These are phyloP conservation scores for Penicillium sp. DNA, from an alignment of 2,329 filamentous ascomycete genomes.

Conservation along the genomic window DNA sequence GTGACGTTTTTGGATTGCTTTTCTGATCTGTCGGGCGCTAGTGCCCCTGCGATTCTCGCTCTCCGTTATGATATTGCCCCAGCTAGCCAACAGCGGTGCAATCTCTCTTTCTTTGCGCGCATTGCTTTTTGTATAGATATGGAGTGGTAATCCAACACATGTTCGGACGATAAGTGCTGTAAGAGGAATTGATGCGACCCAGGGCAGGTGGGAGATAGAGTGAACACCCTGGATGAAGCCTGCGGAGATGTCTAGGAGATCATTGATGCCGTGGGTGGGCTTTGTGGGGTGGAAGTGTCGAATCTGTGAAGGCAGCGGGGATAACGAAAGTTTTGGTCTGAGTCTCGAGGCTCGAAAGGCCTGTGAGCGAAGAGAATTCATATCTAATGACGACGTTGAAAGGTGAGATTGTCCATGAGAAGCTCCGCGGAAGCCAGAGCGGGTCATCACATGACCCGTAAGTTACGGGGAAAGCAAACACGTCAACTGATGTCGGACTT, in stretches of 20 bases:
- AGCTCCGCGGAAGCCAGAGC: conserved; percentile 9
- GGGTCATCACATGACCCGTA: conserved; percentile 28
- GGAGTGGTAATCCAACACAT: conserved; percentile 52
- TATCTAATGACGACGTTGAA: neutral
- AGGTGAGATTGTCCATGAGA: neutral
- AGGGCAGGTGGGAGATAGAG: conserved; percentile 53
- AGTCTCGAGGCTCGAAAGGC: conserved; percentile 4
- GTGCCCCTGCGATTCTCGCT: no score
- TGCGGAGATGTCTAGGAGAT: conserved; percentile 50
- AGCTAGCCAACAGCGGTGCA: conserved; percentile 47
- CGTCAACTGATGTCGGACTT: conserved; percentile 22
- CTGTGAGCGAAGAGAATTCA: conserved; percentile 19
- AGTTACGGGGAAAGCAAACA: conserved; percentile 23
- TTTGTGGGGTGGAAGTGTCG: conserved; percentile 58
- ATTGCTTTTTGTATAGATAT: conserved; percentile 48
- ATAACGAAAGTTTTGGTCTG: neutral
- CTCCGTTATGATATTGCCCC: conserved; percentile 29
- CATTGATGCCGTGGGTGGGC: conserved; percentile 46
- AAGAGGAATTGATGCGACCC: conserved; percentile 59
- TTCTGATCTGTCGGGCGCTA: no score
- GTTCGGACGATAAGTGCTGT: conserved; percentile 57
- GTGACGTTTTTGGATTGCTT: no score
- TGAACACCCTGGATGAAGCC: conserved; percentile 57
- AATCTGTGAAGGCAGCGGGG: conserved; percentile 25
- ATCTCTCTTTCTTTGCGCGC: conserved; percentile 48